phyloP scores from a whole-genome alignment of 2,329 filamentous ascomycete species.

The Arthrinium puccinioides region DNA sequence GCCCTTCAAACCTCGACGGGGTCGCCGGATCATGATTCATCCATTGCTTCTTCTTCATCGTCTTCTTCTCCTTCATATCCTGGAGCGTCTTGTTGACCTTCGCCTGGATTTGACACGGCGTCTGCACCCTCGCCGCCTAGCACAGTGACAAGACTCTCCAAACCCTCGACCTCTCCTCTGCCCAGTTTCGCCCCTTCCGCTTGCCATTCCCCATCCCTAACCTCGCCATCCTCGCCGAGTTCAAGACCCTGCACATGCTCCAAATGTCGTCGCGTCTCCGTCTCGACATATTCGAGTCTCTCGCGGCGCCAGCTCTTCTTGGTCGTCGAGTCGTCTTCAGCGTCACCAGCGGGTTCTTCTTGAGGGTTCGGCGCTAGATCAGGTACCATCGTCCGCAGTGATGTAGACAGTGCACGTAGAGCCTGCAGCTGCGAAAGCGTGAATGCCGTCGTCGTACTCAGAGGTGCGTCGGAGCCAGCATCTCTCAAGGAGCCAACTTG shows the following conservation, averaged over 20 bases:
- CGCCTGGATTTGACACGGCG: neutral
- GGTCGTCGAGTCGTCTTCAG: constrained; percentile 22
- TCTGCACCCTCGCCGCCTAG: constrained; percentile 27
- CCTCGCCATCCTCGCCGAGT: constrained; percentile 51
- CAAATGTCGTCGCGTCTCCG: constrained; percentile 67
- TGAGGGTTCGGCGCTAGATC: constrained; percentile 37
- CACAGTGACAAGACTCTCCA: constrained; percentile 43
- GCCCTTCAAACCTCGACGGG: too few species aligned
- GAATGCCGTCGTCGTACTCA: constrained; percentile 69
- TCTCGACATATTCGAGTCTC: constrained; percentile 76
- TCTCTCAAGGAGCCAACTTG: constrained; percentile 40
- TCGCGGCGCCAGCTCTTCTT: constrained; percentile 58
- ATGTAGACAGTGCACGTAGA: constrained; percentile 56
- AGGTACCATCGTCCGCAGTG: constrained; percentile 58
- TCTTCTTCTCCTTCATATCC: too few species aligned
- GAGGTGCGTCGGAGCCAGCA: constrained; percentile 45
- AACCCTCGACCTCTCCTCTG: constrained; percentile 47
- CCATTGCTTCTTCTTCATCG: constrained; percentile 4
- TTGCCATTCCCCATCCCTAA: constrained; percentile 59
- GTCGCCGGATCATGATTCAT: constrained; percentile 28
- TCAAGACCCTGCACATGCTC: constrained; percentile 64
- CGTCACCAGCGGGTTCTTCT: constrained; percentile 24
- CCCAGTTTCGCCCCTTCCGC: constrained; percentile 42
- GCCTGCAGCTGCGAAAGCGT: constrained; percentile 77
- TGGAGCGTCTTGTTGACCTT: neutral